phyloP scores from a whole-genome alignment of 2,329 filamentous ascomycete species.

The Alternaria viburni region DNA sequence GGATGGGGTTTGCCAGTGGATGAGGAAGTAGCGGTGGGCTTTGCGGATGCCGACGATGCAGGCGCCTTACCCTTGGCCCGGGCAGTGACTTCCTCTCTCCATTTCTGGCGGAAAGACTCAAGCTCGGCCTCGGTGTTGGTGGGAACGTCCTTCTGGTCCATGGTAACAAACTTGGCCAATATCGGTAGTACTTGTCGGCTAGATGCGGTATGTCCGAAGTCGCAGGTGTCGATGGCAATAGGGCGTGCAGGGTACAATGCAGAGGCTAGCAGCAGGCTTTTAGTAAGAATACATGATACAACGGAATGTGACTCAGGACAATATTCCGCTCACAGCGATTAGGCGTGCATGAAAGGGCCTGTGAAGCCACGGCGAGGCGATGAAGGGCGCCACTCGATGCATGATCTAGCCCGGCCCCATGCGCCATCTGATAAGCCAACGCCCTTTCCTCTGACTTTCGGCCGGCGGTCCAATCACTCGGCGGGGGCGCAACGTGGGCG shows the following conservation, averaged over 20 bases:
- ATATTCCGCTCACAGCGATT: constrained; percentile 5
- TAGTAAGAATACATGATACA: constrained; percentile 32
- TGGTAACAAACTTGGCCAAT: constrained; percentile 12
- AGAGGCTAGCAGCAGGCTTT: constrained; percentile 10
- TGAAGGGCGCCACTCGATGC: constrained; percentile 13
- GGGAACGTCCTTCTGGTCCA: constrained; percentile 25
- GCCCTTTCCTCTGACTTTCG: constrained; percentile 1
- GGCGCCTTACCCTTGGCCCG: constrained; percentile 50
- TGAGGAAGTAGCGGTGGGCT: constrained; percentile 20
- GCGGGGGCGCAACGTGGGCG: constrained; percentile 7
- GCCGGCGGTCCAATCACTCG: constrained; percentile 5
- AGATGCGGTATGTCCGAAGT: constrained; percentile 36
- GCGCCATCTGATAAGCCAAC: constrained; percentile 33
- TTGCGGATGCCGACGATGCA: constrained; percentile 10
- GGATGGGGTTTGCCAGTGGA: constrained; percentile 28
- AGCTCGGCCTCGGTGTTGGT: constrained; percentile 67
- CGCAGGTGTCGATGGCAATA: constrained; percentile 22
- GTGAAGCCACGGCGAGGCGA: constrained; percentile 8
- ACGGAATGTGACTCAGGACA: constrained; percentile 8
- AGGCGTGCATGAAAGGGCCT: constrained; percentile 6
- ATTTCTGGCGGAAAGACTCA: constrained; percentile 83
- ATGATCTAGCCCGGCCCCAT: constrained; percentile 9
- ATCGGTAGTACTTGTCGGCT: constrained; percentile 31
- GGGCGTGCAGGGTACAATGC: constrained; percentile 7
- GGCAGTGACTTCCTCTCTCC: constrained; percentile 78